Percentiles rank a stretch among this genome's conserved stretches.
phyloP scores from a whole-genome alignment of 495 filamentous ascomycete genomes.

The Podospora appendiculata region DNA sequence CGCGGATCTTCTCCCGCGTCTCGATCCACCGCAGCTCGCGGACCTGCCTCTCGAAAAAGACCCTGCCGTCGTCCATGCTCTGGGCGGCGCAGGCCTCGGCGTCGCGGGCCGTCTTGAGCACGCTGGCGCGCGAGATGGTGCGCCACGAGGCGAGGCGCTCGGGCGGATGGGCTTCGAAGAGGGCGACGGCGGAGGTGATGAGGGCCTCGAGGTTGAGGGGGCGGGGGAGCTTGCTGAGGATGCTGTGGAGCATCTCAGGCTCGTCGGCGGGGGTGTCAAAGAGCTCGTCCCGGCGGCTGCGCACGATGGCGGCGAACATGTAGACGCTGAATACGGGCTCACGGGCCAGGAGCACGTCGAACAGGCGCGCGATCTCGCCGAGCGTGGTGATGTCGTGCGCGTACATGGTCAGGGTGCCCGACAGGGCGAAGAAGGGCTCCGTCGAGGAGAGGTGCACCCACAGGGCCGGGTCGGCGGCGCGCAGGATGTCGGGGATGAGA shows the following conservation, averaged over 20 bases:
- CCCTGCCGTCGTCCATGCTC: slow-evolving; percentile 49
- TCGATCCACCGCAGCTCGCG: slow-evolving; percentile 58
- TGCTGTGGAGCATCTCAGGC: slow-evolving; percentile 87
- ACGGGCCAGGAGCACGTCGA: slow-evolving; percentile 80
- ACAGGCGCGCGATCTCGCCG: slow-evolving; percentile 77
- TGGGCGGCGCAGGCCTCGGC: slow-evolving; percentile 15
- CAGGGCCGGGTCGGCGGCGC: slow-evolving; percentile 57
- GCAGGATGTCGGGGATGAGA: slow-evolving; percentile 74
- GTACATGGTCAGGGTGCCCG: slow-evolving; percentile 87
- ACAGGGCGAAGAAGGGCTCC: slow-evolving; percentile 85
- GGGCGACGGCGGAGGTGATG: slow-evolving; percentile 51
- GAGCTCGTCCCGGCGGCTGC: slow-evolving; percentile 70
- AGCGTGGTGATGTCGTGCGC: slow-evolving; percentile 92
- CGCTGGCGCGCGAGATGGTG: slow-evolving; percentile 61
- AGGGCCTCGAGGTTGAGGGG: slow-evolving; percentile 77
- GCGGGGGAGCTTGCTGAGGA: slow-evolving; percentile 77
- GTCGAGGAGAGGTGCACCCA: slow-evolving; percentile 64
- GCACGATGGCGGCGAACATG: slow-evolving; percentile 81
- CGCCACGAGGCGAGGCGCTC: slow-evolving; percentile 67
- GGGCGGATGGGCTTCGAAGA: slow-evolving; percentile 65
- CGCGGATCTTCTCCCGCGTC: slow-evolving; percentile 42
- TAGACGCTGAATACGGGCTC: slow-evolving; percentile 85
- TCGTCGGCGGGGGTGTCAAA: slow-evolving; percentile 76
- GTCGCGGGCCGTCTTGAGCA: slow-evolving; percentile 71
- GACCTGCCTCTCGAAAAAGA: slow-evolving; percentile 60